Conservation (phyloP, 2,329 filamentous ascomycete species). For the Cytospora paraplurivora region DNA sequence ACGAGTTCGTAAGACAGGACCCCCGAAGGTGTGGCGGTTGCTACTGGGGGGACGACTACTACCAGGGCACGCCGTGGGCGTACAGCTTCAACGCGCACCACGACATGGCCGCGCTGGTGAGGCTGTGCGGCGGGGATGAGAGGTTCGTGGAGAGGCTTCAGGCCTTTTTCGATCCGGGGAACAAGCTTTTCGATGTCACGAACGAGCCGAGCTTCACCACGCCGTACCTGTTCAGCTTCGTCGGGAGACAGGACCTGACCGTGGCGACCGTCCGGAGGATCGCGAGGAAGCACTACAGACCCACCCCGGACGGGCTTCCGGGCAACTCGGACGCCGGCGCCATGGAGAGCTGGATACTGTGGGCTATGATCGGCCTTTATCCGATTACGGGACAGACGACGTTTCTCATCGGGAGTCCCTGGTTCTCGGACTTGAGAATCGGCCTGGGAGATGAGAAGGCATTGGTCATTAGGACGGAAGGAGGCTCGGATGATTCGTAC, state of each 20-base stretch:
- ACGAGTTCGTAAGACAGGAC: slow-evolving; percentile 50
- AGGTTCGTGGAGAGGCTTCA: slow-evolving; percentile 61
- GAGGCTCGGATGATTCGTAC: slow-evolving; percentile 46
- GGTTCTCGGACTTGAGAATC: slow-evolving; percentile 62
- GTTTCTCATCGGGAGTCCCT: slow-evolving; percentile 65
- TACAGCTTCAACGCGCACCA: slow-evolving; percentile 70
- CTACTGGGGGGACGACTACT: slow-evolving; percentile 64
- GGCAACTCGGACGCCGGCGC: slow-evolving; percentile 72
- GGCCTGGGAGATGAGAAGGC: slow-evolving; percentile 56
- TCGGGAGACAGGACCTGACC: slow-evolving; percentile 61
- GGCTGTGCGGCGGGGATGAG: slow-evolving; percentile 53
- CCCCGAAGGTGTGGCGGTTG: slow-evolving; percentile 63
- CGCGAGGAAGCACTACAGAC: slow-evolving; percentile 60
- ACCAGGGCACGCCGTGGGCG: slow-evolving; percentile 63
- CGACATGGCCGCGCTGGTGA: slow-evolving; percentile 58
- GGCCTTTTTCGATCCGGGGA: slow-evolving; percentile 58
- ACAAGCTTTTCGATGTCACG: slow-evolving; percentile 65
- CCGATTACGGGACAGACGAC: slow-evolving; percentile 69
- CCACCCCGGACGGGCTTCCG: slow-evolving; percentile 58
- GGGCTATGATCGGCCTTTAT: slow-evolving; percentile 69
- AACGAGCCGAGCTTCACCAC: slow-evolving; percentile 69
- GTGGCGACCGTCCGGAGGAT: slow-evolving; percentile 61
- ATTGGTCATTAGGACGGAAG: slow-evolving; percentile 57
- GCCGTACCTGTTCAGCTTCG: slow-evolving; percentile 70
- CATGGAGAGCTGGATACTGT: slow-evolving; percentile 71